Conservation (phyloP, 1,284 basidiomycete genomes). For the Inonotus hispidus region DNA sequence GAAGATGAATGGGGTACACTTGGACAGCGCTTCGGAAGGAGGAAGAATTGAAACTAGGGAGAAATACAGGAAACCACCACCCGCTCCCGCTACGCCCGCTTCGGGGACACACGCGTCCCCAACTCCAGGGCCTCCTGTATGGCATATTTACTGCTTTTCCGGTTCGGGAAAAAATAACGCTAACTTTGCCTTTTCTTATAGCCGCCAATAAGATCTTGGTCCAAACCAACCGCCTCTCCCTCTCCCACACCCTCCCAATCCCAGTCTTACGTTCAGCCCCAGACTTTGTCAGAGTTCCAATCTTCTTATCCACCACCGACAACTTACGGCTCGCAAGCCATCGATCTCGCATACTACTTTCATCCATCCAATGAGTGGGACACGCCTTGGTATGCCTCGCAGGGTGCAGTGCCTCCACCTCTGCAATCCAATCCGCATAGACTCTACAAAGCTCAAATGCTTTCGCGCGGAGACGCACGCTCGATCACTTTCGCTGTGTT, state of each 20-base stretch:
- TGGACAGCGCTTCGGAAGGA: background rate
- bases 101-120: background rate
- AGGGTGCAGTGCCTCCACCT: conserved; percentile 33
- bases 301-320: conserved; percentile 32
- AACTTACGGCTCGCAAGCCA: conserved; percentile 28
- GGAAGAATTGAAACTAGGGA: background rate
- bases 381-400: conserved; percentile 37
- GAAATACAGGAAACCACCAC: background rate
- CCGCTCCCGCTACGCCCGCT: background rate
- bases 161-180: too few species aligned
- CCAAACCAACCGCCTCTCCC: conserved; percentile 3
- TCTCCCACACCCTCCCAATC: background rate
- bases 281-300: conserved; percentile 14
- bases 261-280: background rate
- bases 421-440: conserved; percentile 29
- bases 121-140: conserved; percentile 7
- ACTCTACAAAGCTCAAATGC: conserved; percentile 27
- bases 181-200: background rate
- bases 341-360: conserved; percentile 43
- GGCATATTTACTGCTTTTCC: background rate
- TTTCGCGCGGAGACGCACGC: conserved; percentile 29
- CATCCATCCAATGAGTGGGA: conserved; percentile 37
- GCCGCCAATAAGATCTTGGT: conserved; percentile 14
- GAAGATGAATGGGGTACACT: background rate
- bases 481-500: conserved; percentile 34